Conservation (phyloP, 805 yeast genomes). For the Candida stauntonica region DNA sequence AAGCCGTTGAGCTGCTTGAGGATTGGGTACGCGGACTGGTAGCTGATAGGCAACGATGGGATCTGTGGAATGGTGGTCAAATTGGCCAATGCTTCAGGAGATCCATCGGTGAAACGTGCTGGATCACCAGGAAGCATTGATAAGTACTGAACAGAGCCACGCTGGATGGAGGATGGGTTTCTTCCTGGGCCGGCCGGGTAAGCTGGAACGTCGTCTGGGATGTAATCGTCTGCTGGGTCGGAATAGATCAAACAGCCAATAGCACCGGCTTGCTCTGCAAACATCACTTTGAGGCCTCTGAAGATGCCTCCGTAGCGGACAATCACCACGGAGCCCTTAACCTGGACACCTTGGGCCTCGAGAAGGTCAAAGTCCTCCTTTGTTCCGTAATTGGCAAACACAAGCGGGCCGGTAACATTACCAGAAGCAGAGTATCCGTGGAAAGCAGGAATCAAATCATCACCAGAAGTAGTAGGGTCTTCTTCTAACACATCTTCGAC, state of each 20-base stretch:
- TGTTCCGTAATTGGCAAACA: slow-evolving; percentile 69
- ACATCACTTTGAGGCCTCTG: slow-evolving; percentile 72
- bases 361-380: slow-evolving; percentile 52
- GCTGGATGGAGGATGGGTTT: slow-evolving; percentile 69
- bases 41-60: slow-evolving; percentile 69
- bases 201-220: slow-evolving; percentile 53
- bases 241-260: slow-evolving; percentile 61
- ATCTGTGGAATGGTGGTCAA: slow-evolving; percentile 54
- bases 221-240: slow-evolving; percentile 64
- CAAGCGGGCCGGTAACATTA: slow-evolving; percentile 60
- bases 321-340: slow-evolving; percentile 58
- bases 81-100: slow-evolving; percentile 46
- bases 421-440: slow-evolving; percentile 76
- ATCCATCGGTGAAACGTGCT: slow-evolving; percentile 58
- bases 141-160: slow-evolving; percentile 69
- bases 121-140: slow-evolving; percentile 72
- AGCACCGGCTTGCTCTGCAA: slow-evolving; percentile 71
- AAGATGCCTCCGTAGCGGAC: slow-evolving; percentile 63
- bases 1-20: slow-evolving; percentile 52
- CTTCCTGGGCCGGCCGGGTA: slow-evolving; percentile 79
- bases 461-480: slow-evolving; percentile 40
- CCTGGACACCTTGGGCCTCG: slow-evolving; percentile 40
- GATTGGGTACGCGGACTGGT: slow-evolving; percentile 58
- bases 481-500: slow-evolving; percentile 49
- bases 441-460: slow-evolving; percentile 61